These are phyloP conservation scores for Triangularia verruculosa DNA, from an alignment of 2,329 filamentous ascomycete genomes.

Conservation along the genomic window DNA sequence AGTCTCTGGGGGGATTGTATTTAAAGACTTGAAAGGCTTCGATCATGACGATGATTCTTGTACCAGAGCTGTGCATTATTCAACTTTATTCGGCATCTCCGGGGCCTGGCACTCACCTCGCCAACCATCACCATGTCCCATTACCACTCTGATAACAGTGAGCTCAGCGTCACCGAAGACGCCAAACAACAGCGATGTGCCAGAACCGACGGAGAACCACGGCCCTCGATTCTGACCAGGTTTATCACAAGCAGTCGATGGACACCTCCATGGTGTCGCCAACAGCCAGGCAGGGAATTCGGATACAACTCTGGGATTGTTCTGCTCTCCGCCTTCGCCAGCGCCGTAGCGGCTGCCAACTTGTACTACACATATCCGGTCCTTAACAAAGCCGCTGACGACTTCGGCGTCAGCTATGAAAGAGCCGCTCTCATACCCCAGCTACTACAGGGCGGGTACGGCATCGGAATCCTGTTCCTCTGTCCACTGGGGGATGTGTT, in stretches of 20 bases:
- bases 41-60: neutral
- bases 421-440: conserved; percentile 64
- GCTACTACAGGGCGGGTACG: conserved; percentile 72
- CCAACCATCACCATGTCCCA: neutral
- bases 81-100: neutral
- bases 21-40: neutral
- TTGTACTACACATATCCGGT: conserved; percentile 77
- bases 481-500: conserved; percentile 70
- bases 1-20: neutral
- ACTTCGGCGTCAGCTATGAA: conserved; percentile 67
- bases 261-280: neutral
- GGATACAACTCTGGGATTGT: neutral
- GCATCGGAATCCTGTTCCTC: conserved; percentile 66
- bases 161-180: neutral
- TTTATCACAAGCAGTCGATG: neutral
- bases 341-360: conserved; percentile 64
- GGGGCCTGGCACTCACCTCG: neutral
- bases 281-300: neutral
- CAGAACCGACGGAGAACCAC: neutral
- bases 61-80: neutral
- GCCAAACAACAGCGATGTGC: neutral
- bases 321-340: neutral
- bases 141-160: neutral
- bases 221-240: neutral
- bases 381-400: conserved; percentile 65